These are phyloP conservation scores for Albatrellus sp. DNA, from an alignment of 1,284 basidiomycete species.

Conservation along the genomic window DNA sequence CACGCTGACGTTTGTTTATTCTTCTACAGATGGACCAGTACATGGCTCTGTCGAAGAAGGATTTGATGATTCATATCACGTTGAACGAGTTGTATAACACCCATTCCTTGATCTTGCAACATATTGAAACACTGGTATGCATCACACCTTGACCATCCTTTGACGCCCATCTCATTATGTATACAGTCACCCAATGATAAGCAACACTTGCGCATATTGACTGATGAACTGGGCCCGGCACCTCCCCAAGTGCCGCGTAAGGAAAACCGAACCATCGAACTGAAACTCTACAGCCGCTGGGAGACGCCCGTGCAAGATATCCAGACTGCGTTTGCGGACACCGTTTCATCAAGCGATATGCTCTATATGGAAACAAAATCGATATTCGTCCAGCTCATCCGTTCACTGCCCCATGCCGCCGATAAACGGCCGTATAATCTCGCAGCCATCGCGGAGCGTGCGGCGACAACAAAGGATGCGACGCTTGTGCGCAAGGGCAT, in stretches of 20 bases:
- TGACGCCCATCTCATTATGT: constrained; percentile 7
- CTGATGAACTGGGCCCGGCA: constrained; percentile 89
- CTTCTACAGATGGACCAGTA: constrained; percentile 91
- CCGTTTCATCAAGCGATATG: constrained; percentile 96
- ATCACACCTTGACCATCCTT: not conserved
- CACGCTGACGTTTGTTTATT: not conserved
- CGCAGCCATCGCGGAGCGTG: constrained; percentile 82
- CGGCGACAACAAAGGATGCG: constrained; percentile 94
- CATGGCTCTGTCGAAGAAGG: constrained; percentile 99
- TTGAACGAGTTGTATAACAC: constrained; percentile 99
- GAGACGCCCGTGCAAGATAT: constrained; percentile 98
- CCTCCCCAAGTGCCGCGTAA: constrained; percentile 93
- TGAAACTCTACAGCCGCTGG: constrained; percentile 94
- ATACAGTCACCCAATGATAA: constrained; percentile 90
- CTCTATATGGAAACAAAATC: constrained; percentile 99
- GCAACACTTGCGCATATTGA: constrained; percentile 90
- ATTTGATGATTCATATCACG: constrained; percentile 97
- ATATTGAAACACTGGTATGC: constrained; percentile 82
- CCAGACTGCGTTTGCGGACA: constrained; percentile 92
- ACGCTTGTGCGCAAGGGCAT: constrained; percentile 92
- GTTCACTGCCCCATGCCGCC: constrained; percentile 79
- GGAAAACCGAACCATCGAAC: constrained; percentile 90
- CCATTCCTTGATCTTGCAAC: constrained; percentile 87
- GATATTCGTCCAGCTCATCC: constrained; percentile 95
- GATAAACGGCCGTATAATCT: constrained; percentile 87